Base-by-base conservation (phyloP, 441 rosid species). In the Sinapis alba region DNA sequence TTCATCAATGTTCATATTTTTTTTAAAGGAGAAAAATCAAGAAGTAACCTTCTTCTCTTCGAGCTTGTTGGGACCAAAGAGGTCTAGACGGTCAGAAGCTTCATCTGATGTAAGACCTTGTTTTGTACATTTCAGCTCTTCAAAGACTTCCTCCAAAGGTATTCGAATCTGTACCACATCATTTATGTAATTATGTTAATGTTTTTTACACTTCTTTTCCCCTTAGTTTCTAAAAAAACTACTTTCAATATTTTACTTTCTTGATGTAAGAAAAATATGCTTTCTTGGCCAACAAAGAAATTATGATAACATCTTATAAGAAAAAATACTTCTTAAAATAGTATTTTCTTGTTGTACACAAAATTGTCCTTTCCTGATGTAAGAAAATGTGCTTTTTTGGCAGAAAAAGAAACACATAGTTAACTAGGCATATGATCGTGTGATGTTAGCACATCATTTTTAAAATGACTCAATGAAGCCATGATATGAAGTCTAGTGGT, bases 71-170 rank as follows among this genome's bases (percentile, higher is more conserved):
- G 79, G 84, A 43, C 92, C 92, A 68, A 84, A 85, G 47, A 87
- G 88, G 41, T 85, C 86, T 24, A 94, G 91, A 84, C 98, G 77
- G 75, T 78, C 62, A 77, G 88, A 83, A 68, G 94, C 98, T 83
- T 90, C 94, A 56, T 86, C 87, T 28, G 85, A 15, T 3, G 86
- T 78, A 43, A 94, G 88, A 65, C 98, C 98, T 82, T 80, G 83
- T 65, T 81, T 84, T 57, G 90, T 65, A 76, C 98, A 94, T 87
- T 87, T 90, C 45, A 94, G 85, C 78, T 87, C 89, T 81, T 90
- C 96, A 47, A 91, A 94, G 67, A 94, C 97, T 85, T 94, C 98
- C 84, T 90, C 96, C 3, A 94, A 76, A 0, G 98, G 98, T 84
- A 94, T 74, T 67, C 78, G 78, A 30, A 74, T 24, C 78, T 74